These are phyloP conservation scores for Colletotrichum endophyticum DNA, from an alignment of 2,329 filamentous ascomycete genomes.

Conservation along the genomic window DNA sequence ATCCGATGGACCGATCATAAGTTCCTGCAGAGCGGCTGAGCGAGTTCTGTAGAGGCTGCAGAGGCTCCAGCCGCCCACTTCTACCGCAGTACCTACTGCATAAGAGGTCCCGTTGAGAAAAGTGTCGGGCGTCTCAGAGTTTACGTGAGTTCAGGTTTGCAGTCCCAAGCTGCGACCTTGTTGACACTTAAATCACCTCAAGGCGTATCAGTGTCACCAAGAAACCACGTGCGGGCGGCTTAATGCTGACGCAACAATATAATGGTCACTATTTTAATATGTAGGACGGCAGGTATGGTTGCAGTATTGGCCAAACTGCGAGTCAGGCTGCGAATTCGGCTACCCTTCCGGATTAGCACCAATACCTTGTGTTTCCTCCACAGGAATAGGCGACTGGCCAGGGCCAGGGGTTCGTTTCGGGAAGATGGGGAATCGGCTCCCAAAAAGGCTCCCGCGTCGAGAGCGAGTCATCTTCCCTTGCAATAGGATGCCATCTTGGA, in stretches of 20 bases:
- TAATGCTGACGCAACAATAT: background rate
- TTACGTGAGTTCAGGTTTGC: background rate
- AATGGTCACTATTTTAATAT: constrained; percentile 8
- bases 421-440: background rate
- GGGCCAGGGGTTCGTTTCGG: constrained; percentile 17
- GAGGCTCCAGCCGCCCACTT: background rate
- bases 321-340: background rate
- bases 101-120: background rate
- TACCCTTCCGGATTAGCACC: constrained; percentile 2
- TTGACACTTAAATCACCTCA: background rate
- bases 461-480: background rate
- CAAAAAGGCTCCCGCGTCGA: background rate
- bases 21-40: background rate
- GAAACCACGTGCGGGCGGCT: background rate
- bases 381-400: background rate
- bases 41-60: background rate
- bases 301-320: background rate
- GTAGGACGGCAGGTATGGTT: background rate
- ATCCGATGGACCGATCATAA: background rate
- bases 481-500: background rate
- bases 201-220: background rate
- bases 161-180: background rate
- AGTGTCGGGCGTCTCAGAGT: background rate
- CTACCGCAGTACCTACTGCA: background rate
- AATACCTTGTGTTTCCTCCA: background rate